Evolutionary conservation across 176 grass and related monocot genomes (phyloP).

Genomic region (Aegilops umbellulata): DNA sequence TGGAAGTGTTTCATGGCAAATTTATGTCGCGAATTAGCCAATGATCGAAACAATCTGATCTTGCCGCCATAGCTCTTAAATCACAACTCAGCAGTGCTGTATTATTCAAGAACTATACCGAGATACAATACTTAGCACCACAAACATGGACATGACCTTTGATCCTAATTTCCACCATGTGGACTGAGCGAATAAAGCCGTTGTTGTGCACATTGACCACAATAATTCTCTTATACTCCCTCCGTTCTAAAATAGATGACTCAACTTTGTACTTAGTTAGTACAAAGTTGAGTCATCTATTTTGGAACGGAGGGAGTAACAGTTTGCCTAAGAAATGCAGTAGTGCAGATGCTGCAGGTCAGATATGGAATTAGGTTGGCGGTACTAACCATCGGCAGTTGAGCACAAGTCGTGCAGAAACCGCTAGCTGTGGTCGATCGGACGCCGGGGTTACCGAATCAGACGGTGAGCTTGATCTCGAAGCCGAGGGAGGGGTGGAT

Average conservation of each 20-base stretch:
- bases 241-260: no score
- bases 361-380: not conserved
- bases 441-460: not conserved
- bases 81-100: not conserved
- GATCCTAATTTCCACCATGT: not conserved
- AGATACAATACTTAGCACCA: not conserved
- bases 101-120: not conserved
- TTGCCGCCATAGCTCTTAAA: not conserved
- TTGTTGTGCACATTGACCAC: not conserved
- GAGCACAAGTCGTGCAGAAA: not conserved
- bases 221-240: not conserved
- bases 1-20: not conserved
- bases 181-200: not conserved
- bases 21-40: not conserved
- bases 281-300: no score
- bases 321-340: not conserved
- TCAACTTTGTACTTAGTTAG: no score
- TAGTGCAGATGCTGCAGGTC: not conserved
- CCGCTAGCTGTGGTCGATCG: not conserved
- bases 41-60: not conserved
- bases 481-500: slow-evolving; percentile 48
- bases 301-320: no score
- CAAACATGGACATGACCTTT: not conserved
- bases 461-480: slow-evolving; percentile 64
- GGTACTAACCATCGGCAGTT: not conserved